Conservation (phyloP, 257 asterid genomes). For the Solanum phureja region DNA sequence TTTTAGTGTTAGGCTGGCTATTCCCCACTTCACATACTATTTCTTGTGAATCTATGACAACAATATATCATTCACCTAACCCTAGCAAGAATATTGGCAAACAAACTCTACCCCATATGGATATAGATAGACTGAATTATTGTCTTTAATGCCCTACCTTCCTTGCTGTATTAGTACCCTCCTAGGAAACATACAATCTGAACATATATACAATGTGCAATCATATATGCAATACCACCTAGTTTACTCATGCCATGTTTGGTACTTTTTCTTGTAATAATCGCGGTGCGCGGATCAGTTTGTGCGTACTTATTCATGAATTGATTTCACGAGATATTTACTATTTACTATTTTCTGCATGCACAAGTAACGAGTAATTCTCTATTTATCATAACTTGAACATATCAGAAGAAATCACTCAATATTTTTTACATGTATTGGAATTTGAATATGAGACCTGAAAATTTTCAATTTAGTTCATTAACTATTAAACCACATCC, state of each 20-base stretch:
- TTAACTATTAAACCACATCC: background rate
- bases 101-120: background rate
- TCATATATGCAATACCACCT: background rate
- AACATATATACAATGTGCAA: constrained; percentile 6
- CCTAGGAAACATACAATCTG: constrained; percentile 46
- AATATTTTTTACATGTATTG: background rate
- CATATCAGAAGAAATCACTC: background rate
- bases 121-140: background rate
- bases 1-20: constrained; percentile 24
- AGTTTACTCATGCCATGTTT: background rate
- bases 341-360: background rate
- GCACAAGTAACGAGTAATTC: background rate
- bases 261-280: background rate
- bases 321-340: background rate
- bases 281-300: background rate
- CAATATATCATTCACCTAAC: constrained; percentile 20
- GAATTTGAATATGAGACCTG: fast-evolving
- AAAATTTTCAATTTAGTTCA: background rate
- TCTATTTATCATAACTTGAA: background rate
- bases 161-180: constrained; percentile 51
- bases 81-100: constrained; percentile 7
- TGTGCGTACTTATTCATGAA: background rate
- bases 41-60: constrained; percentile 32
- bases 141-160: constrained; percentile 27
- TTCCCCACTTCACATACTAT: constrained; percentile 10